Base-by-base conservation (phyloP, 352 stramenopile species). In the Phytopythium aichiense region DNA sequence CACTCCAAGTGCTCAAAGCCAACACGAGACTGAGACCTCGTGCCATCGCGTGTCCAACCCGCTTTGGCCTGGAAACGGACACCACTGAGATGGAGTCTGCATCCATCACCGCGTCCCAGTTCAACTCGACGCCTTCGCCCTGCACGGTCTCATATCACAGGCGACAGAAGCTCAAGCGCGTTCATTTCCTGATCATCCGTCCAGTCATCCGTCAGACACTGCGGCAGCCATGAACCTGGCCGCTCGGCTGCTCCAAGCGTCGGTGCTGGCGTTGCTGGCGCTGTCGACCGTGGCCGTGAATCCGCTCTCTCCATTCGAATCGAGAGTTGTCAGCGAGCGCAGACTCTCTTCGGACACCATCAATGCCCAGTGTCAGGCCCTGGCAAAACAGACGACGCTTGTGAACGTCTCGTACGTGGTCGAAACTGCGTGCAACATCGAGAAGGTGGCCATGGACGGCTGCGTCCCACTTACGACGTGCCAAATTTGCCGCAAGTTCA, bases 401-500 rank as follows among this genome's bases (percentile, higher is more conserved):
- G n/a, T 60, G 16, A 54, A 60, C 7, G 68, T 89, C n/a, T 80
- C 68, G 42, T 87, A 67, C 42, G 67, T 89, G 28, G 59, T 38
- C 20, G 73, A 89, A n/a, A 45, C 58, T 2, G 65, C 60, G 1
- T 91, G 77, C 54, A 74, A 77, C 42, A 60, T 60, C 2, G 56
- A 63, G 1, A 68, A 61, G 6, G 68, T 66, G n/a, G 62, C 38
- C 0, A 54, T 79, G 22, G 15, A 75, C 9, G 79, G 82, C 18
- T 91, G 79, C 56, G 73, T 78, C 8, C 55, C 63, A 28, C 57
- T 61, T 8, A 81, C 82, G 18, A 70, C 57, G 16, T 90, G 82
- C 51, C 80, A 71, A 37, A 50, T 92, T 11, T 91, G 82, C 48
- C 69, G 73, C 31, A 70, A 73, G 15, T 57, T n/a, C 54, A 90